Percentiles rank a stretch among this genome's conserved stretches.
phyloP scores from a whole-genome alignment of 306 rosid species.

The Acacia melanoxylon region DNA sequence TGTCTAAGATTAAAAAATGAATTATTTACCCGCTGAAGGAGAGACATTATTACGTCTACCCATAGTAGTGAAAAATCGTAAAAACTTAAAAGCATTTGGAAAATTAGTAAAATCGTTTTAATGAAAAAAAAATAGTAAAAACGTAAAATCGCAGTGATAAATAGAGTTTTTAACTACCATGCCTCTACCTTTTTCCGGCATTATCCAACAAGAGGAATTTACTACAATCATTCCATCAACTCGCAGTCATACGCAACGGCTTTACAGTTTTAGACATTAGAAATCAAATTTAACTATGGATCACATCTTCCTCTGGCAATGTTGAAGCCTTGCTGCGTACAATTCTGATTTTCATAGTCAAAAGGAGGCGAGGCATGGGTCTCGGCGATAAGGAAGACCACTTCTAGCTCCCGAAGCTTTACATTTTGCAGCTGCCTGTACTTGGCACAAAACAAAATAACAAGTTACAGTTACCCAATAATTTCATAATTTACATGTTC shows the following conservation, averaged over 20 bases:
- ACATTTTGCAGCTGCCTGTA: slow-evolving; percentile 87
- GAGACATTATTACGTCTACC: too few relatives aligned
- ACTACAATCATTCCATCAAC: background rate
- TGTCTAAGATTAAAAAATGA: too few relatives aligned
- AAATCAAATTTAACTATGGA: background rate
- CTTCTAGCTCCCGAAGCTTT: slow-evolving; percentile 54
- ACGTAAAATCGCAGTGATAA: too few relatives aligned
- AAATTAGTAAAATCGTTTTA: too few relatives aligned
- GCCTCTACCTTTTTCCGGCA: background rate
- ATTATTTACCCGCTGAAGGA: too few relatives aligned
- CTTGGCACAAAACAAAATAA: background rate
- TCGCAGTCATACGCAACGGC: background rate
- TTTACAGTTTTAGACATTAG: background rate
- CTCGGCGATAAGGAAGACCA: slow-evolving; percentile 27
- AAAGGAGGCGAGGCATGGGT: slow-evolving; percentile 61
- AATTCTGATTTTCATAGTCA: slow-evolving; percentile 17
- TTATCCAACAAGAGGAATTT: background rate
- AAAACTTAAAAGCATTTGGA: too few relatives aligned
- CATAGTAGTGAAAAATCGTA: too few relatives aligned
- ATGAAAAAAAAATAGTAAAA: too few relatives aligned
- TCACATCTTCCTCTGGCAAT: background rate
- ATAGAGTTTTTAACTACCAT: too few relatives aligned
- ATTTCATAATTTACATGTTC: background rate
- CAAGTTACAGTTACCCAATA: background rate
- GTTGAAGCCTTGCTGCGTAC: slow-evolving; percentile 16